Conservation (phyloP, 129 eudicot genomes). For the Pseudognaphalium luteoalbum region DNA sequence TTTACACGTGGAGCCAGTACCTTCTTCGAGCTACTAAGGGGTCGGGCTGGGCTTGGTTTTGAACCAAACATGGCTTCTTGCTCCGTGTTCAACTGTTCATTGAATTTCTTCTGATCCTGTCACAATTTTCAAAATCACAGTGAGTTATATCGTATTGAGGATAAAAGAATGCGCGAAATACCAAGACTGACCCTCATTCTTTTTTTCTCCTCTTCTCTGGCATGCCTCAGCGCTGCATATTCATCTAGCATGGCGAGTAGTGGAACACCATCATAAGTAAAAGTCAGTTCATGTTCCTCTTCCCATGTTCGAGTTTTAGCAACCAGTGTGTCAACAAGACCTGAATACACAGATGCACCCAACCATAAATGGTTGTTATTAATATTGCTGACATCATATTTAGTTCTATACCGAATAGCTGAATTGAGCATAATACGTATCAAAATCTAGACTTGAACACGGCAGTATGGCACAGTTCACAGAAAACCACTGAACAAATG, state of each 20-base stretch:
- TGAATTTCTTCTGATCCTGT: slow-evolving; percentile 92
- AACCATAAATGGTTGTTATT: neutral
- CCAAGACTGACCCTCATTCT: slow-evolving; percentile 71
- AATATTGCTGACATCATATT: neutral
- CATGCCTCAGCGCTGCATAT: slow-evolving; percentile 78
- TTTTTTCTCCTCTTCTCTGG: slow-evolving; percentile 93
- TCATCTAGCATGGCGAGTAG: slow-evolving; percentile 95
- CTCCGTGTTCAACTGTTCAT: slow-evolving; percentile 72
- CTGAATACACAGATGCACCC: slow-evolving; percentile 41
- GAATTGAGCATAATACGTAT: neutral
- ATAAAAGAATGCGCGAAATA: neutral
- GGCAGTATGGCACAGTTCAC: neutral
- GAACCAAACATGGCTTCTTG: slow-evolving; percentile 64
- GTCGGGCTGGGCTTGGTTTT: slow-evolving; percentile 90
- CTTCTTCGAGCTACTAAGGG: slow-evolving; percentile 58
- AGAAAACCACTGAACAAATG: neutral
- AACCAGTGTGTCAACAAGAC: slow-evolving; percentile 81
- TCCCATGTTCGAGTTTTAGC: slow-evolving; percentile 93
- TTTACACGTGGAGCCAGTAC: slow-evolving; percentile 68
- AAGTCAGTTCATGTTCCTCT: slow-evolving; percentile 70
- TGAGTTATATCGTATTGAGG: neutral
- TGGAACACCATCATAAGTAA: slow-evolving; percentile 93
- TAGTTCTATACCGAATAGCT: neutral
- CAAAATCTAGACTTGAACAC: slow-evolving; percentile 1
- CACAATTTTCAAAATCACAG: slow-evolving; percentile 9